phyloP scores from a whole-genome alignment of 2,329 filamentous ascomycete genomes.

The Emmonsiellopsis sp. region DNA sequence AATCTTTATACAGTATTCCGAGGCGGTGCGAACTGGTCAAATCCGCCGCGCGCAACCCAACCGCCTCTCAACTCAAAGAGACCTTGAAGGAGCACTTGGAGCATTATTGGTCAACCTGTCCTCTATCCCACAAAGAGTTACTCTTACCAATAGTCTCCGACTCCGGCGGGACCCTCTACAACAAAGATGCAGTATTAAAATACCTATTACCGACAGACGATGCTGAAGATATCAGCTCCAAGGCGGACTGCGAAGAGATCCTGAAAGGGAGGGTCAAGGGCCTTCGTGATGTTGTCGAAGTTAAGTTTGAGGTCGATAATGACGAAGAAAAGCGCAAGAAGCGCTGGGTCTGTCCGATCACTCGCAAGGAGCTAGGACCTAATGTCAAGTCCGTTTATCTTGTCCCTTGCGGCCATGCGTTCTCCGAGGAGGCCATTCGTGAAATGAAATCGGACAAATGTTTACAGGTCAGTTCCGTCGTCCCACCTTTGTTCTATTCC shows the following conservation, averaged over 20 bases:
- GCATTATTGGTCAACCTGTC: conserved; percentile 80
- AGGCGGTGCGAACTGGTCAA: conserved; percentile 94
- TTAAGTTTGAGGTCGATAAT: conserved; percentile 59
- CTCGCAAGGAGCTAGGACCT: conserved; percentile 75
- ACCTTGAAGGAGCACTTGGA: conserved; percentile 73
- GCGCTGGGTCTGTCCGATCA: conserved; percentile 76
- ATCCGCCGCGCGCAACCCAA: conserved; percentile 74
- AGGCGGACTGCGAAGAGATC: conserved; percentile 53
- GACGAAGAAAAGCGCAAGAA: conserved; percentile 32
- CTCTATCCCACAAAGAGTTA: conserved; percentile 71
- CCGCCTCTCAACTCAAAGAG: conserved; percentile 79
- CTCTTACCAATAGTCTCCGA: conserved; percentile 74
- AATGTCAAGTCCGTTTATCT: conserved; percentile 74
- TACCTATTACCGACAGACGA: conserved; percentile 51
- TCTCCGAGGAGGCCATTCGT: conserved; percentile 75
- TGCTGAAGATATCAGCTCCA: conserved; percentile 43
- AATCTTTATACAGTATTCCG: conserved; percentile 57
- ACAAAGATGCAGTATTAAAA: conserved; percentile 81
- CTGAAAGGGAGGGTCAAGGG: conserved; percentile 60
- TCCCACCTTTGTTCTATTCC: neutral
- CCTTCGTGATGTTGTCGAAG: conserved; percentile 75
- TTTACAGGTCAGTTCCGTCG: conserved; percentile 38
- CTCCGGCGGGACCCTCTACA: conserved; percentile 75
- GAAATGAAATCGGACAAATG: conserved; percentile 62
- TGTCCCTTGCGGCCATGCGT: conserved; percentile 91